phyloP scores from a whole-genome alignment of 2,329 filamentous ascomycete genomes.

The Apiospora koreana region DNA sequence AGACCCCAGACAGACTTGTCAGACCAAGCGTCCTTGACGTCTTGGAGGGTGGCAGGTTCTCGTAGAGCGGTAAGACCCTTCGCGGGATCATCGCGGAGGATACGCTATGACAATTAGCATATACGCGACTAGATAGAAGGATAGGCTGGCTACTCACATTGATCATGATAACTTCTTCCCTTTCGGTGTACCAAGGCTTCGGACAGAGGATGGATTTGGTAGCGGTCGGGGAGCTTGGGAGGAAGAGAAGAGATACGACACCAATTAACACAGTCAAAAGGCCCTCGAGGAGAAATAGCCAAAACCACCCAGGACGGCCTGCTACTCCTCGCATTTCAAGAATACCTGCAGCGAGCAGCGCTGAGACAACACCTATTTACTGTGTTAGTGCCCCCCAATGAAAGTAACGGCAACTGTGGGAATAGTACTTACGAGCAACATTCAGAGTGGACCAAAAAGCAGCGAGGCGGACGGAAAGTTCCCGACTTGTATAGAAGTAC shows the following conservation, averaged over 20 bases:
- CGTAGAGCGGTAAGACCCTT: constrained; percentile 50
- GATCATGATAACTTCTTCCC: constrained; percentile 70
- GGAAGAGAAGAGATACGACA: constrained; percentile 55
- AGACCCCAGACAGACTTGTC: constrained; percentile 52
- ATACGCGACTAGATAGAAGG: not conserved
- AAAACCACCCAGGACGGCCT: constrained; percentile 42
- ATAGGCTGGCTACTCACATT: constrained; percentile 40
- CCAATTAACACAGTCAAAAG: constrained; percentile 56
- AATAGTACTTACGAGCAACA: constrained; percentile 37
- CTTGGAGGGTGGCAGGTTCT: constrained; percentile 42
- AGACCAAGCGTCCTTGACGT: constrained; percentile 45
- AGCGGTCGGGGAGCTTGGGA: constrained; percentile 64
- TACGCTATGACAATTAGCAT: constrained; percentile 34
- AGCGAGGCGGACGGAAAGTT: constrained; percentile 16
- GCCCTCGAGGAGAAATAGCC: constrained; percentile 59
- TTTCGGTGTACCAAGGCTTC: constrained; percentile 66
- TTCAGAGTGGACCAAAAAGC: constrained; percentile 18
- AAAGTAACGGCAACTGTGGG: constrained; percentile 27
- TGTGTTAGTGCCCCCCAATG: constrained; percentile 41
- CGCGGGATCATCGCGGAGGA: constrained; percentile 53
- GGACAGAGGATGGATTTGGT: constrained; percentile 63
- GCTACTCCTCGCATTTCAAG: constrained; percentile 38
- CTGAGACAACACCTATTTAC: constrained; percentile 47
- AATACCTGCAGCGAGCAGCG: constrained; percentile 41
- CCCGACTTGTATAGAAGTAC: constrained; percentile 52